phyloP scores from a whole-genome alignment of 352 stramenopile genomes.

The Blastocystis sp. region DNA sequence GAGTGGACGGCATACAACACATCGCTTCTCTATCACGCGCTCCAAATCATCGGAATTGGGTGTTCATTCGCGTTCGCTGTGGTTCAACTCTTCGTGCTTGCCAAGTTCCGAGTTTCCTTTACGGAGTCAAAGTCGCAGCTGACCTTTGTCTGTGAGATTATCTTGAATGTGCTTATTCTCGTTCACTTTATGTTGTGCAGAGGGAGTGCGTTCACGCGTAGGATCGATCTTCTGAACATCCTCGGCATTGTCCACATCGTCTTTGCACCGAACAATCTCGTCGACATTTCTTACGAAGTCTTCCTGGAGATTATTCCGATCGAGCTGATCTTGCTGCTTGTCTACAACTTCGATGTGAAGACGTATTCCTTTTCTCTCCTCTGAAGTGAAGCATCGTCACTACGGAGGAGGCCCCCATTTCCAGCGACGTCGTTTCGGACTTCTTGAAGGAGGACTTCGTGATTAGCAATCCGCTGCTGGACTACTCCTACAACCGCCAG shows the following conservation, averaged over 20 bases:
- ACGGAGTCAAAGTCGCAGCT: slow-evolving; percentile 18
- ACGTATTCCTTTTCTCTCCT: neutral
- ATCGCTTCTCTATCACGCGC: neutral
- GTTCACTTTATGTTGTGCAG: slow-evolving; percentile 30
- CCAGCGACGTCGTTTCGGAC: neutral
- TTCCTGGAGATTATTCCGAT: slow-evolving; percentile 36
- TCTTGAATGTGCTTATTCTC: slow-evolving; percentile 39
- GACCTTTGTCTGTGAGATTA: slow-evolving; percentile 42
- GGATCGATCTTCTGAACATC: slow-evolving; percentile 29
- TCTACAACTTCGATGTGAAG: slow-evolving; percentile 52
- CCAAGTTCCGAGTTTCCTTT: neutral
- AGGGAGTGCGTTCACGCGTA: neutral
- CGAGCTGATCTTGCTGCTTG: slow-evolving; percentile 43
- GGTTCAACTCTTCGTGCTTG: neutral
- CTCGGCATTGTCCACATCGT: slow-evolving; percentile 2
- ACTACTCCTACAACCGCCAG: slow-evolving; percentile 44
- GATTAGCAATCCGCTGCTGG: slow-evolving; percentile 40
- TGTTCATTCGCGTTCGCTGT: slow-evolving; percentile 1
- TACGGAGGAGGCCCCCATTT: neutral
- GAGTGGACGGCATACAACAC: slow-evolving; percentile 25
- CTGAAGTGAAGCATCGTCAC: slow-evolving; percentile 13
- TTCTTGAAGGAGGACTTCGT: slow-evolving; percentile 28
- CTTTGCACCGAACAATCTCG: slow-evolving; percentile 16
- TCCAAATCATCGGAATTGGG: slow-evolving; percentile 7
- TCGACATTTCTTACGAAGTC: slow-evolving; percentile 1